Conservation (phyloP, 2,329 filamentous ascomycete species). For the Paraphaeosphaeria sporulosa region DNA sequence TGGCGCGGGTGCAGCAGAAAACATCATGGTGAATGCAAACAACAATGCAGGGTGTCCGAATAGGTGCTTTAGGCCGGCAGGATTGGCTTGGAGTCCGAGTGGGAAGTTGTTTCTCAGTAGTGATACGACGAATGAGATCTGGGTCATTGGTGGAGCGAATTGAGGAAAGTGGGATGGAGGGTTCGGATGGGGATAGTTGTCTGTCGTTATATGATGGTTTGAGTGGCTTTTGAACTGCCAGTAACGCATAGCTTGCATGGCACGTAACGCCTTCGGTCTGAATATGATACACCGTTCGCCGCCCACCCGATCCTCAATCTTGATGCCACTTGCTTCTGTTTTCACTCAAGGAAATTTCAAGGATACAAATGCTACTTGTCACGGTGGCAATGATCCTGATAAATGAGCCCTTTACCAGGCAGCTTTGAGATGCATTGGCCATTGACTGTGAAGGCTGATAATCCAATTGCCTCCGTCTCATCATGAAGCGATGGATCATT, state of each 20-base stretch:
- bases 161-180: neutral
- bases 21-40: constrained; percentile 29
- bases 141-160: constrained; percentile 23
- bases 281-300: neutral
- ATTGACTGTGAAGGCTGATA: neutral
- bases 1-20: constrained; percentile 25
- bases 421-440: neutral
- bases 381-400: neutral
- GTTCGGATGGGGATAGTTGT: neutral
- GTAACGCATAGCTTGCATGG: neutral
- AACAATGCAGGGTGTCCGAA: constrained; percentile 24
- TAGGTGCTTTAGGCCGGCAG: constrained; percentile 30
- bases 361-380: no score
- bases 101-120: constrained; percentile 32
- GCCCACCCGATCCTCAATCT: neutral
- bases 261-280: neutral
- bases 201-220: neutral
- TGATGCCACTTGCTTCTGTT: neutral
- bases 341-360: neutral
- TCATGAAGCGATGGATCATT: constrained; percentile 1
- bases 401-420: neutral
- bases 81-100: constrained; percentile 24
- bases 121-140: constrained; percentile 30
- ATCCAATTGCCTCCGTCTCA: neutral
- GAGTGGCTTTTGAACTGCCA: neutral